Percentiles rank a stretch among this genome's conserved stretches.
phyloP scores from a whole-genome alignment of 768 basidiomycete species.

The Boletus rufocinnamomeus region DNA sequence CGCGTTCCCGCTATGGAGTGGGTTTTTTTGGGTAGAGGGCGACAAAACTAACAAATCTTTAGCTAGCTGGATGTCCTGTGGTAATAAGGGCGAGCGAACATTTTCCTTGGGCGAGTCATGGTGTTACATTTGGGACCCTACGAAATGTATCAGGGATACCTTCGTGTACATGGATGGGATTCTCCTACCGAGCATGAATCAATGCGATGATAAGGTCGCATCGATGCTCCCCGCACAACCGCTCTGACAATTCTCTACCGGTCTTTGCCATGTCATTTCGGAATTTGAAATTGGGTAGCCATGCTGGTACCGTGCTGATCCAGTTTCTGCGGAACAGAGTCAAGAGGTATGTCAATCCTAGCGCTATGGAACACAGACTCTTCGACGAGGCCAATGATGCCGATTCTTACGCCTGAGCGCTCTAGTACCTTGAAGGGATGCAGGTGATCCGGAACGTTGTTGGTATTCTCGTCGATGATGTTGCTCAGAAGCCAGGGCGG shows the following conservation, averaged over 20 bases:
- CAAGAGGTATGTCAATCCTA: neutral
- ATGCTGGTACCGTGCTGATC: constrained; percentile 85
- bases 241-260: constrained; percentile 69
- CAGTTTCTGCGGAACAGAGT: constrained; percentile 60
- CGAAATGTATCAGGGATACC: constrained; percentile 5
- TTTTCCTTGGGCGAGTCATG: neutral
- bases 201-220: constrained; percentile 87
- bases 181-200: constrained; percentile 71
- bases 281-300: constrained; percentile 80
- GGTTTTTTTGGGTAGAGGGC: constrained; percentile 49
- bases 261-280: constrained; percentile 73
- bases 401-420: constrained; percentile 67
- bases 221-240: constrained; percentile 66
- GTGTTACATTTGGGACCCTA: constrained; percentile 35
- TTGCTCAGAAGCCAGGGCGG: constrained; percentile 93
- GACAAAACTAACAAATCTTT: constrained; percentile 64
- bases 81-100: constrained; percentile 9
- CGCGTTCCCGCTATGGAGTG: constrained; percentile 57
- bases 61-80: constrained; percentile 70
- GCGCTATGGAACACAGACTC: constrained; percentile 46
- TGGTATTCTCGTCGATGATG: constrained; percentile 70
- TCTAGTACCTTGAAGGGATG: constrained; percentile 68
- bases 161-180: neutral
- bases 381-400: constrained; percentile 86
- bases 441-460: constrained; percentile 59